Percentiles rank a stretch among this genome's conserved stretches.
These are phyloP conservation scores for Apiospora hydei DNA, from an alignment of 2,329 filamentous ascomycete genomes.

Conservation along the genomic window DNA sequence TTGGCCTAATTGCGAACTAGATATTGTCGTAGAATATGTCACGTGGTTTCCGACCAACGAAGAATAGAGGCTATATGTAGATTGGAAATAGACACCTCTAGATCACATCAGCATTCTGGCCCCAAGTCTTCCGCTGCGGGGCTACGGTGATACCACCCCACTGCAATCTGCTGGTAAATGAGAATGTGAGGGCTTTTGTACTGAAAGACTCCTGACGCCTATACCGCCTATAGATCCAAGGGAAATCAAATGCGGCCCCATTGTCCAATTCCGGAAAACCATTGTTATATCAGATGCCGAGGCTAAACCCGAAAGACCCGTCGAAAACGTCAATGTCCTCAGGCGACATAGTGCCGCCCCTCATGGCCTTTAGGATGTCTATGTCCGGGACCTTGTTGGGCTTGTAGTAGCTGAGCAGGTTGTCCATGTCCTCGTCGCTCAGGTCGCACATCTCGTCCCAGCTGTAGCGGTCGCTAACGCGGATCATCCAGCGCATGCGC, in stretches of 20 bases:
- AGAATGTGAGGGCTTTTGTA: background rate
- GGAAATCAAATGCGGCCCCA: slow-evolving; percentile 1
- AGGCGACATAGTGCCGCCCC: slow-evolving; percentile 45
- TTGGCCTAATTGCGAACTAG: background rate
- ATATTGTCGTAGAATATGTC: background rate
- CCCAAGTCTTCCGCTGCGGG: background rate
- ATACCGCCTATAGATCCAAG: background rate
- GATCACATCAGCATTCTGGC: background rate
- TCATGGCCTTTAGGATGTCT: slow-evolving; percentile 62
- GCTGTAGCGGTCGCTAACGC: slow-evolving; percentile 85
- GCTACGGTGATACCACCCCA: background rate
- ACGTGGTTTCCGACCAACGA: background rate
- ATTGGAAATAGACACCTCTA: slow-evolving; percentile 14
- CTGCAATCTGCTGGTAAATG: slow-evolving; percentile 2
- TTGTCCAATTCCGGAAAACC: background rate
- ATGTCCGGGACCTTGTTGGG: slow-evolving; percentile 62
- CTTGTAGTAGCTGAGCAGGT: slow-evolving; percentile 78
- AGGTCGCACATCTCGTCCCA: slow-evolving; percentile 86
- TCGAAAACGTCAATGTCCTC: slow-evolving; percentile 25
- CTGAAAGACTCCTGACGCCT: slow-evolving; percentile 10
- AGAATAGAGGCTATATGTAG: background rate
- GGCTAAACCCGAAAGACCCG: slow-evolving; percentile 24
- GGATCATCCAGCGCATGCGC: slow-evolving; percentile 95
- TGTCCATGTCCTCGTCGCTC: slow-evolving; percentile 84
- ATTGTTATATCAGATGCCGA: background rate